Evolutionary conservation across 2,329 filamentous ascomycete species (phyloP), one percentile per base, ranked within the genome.

Genomic region (Aspergillus sergii): DNA sequence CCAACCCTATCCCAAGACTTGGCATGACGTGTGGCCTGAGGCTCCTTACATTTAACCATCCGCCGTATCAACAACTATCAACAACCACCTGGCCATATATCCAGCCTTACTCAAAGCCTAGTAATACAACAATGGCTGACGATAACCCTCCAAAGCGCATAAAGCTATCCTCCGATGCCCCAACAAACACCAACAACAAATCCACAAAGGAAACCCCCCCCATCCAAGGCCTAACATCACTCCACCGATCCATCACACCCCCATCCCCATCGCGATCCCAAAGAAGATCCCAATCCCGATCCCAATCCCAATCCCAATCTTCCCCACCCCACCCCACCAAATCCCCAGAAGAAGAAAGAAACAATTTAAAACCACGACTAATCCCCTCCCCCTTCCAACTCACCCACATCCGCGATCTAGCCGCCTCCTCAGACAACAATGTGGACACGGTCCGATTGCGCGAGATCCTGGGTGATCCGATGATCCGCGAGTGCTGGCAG

Each of bases 391-490:
- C 92, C 0, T 86, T 94, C 68, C 87, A 88, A 62, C 85, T 95
- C 16, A 94, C 90, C 0, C 84, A 83, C 63, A 89, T 95, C 59
- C 82, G 81, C 32, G 89, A 91, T 69, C 79, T 94, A 0, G 81
- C 87, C 1, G 75, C 81, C 1, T 75, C 79, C 1, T 77, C 79
- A 2, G 72, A 74, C 0, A 79, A 84, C 64, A 95, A 96, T 78
- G 78, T 81, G 28, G 91, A 90, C 73, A 83, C 91, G 0, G 77
- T 94, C 39, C 84, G 82, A 1, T 80, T 95, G 11, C 78, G 80
- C 5, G 90, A 92, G 62, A 83, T 96, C 7, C 82, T 96, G 1
- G 87, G 90, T 0, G 88, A 93, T 73, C 90, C 91, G 0, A 81
- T 93, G 65, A 91, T 95, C 60, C 84, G 85, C 45, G 84, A 86